Conservation (phyloP, 2,329 filamentous ascomycete genomes). For the Colletotrichum shisoi region DNA sequence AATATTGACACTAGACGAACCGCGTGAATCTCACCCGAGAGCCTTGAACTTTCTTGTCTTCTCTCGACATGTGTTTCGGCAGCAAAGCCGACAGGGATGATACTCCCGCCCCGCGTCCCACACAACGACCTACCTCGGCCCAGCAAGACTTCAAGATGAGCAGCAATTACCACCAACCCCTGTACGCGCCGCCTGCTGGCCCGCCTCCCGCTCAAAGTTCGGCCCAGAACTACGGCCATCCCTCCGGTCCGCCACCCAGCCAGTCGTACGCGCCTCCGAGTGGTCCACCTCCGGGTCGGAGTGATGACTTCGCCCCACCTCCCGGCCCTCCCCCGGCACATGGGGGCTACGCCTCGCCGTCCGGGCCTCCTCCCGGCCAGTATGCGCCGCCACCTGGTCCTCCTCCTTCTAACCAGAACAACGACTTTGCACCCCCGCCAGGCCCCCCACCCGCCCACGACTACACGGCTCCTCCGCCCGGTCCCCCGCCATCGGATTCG, state of each 20-base stretch:
- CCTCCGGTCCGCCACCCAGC: slow-evolving; percentile 42
- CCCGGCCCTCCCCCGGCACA: slow-evolving; percentile 49
- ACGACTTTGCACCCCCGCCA: slow-evolving; percentile 44
- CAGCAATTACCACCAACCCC: slow-evolving; percentile 41
- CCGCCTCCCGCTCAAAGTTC: slow-evolving; percentile 32
- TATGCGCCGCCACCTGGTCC: slow-evolving; percentile 45
- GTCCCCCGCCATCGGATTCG: slow-evolving; percentile 43
- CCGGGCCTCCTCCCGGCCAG: slow-evolving; percentile 36
- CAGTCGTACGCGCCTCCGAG: slow-evolving; percentile 41
- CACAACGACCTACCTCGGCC: slow-evolving; percentile 40
- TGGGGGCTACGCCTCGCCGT: slow-evolving; percentile 41
- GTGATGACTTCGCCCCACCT: slow-evolving; percentile 45
- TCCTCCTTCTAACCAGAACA: slow-evolving; percentile 43
- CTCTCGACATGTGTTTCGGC: slow-evolving; percentile 59
- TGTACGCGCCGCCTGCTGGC: slow-evolving; percentile 43
- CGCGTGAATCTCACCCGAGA: slow-evolving; percentile 12
- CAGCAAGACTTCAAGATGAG: slow-evolving; percentile 42
- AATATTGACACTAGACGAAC: slow-evolving; percentile 29
- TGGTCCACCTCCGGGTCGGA: slow-evolving; percentile 31
- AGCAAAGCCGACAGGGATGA: slow-evolving; percentile 52
- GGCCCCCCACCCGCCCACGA: slow-evolving; percentile 46
- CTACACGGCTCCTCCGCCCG: slow-evolving; percentile 50
- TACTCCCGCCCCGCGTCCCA: slow-evolving; percentile 53
- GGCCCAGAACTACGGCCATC: slow-evolving; percentile 41
- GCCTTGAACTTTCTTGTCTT: background rate